Base-by-base conservation (phyloP, 139 green algal genomes). In the Tetratostichococcus sp. region DNA sequence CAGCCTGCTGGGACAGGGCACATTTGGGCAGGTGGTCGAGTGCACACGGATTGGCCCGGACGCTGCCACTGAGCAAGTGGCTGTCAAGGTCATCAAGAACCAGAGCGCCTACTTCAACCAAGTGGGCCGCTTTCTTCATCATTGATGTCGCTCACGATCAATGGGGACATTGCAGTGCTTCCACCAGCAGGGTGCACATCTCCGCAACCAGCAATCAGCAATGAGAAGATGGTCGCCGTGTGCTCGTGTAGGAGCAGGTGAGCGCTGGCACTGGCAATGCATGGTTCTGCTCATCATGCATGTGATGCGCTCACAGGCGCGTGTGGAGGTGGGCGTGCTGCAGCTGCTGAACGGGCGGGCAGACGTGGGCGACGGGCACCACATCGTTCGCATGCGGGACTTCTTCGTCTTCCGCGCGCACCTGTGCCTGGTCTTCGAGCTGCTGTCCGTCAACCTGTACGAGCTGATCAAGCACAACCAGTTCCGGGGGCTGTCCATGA, bases 71-170 rank as follows among this genome's bases (percentile, higher is more conserved):
- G 78, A 71, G 17, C 26, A 75, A 6, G 86, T 93, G 30, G 93
- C 93, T 4, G 86, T 98, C 25, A 98, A 99, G 88, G 92, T 99
- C 16, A 97, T 99, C 81, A 99, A 99, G 86, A 98, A 98, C 80
- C 96, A 97, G 84, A 84, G 89, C 0, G 96, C 96, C 6, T 99
- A 98, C 84, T 97, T 92, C 79, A 90, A 97, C 73, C 94, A 98
- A 84, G 88, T 80, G 22, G 30, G 50, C 17, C 2, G 50, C 14
- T 17, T 25, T 6, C 39, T 50, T 6, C 39, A 68, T n/a, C n/a
- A n/a, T n/a, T n/a, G n/a, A n/a, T n/a, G n/a, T n/a, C n/a, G n/a
- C n/a, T n/a, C n/a, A n/a, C n/a, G n/a, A n/a, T n/a, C n/a, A n/a
- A n/a, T n/a, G n/a, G n/a, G n/a, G n/a, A n/a, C n/a, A n/a, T n/a